Percentiles rank a stretch among this genome's conserved stretches.
These are phyloP conservation scores for Pontederia paniculata DNA, from an alignment of 176 grass and related monocot species.

Conservation along the genomic window DNA sequence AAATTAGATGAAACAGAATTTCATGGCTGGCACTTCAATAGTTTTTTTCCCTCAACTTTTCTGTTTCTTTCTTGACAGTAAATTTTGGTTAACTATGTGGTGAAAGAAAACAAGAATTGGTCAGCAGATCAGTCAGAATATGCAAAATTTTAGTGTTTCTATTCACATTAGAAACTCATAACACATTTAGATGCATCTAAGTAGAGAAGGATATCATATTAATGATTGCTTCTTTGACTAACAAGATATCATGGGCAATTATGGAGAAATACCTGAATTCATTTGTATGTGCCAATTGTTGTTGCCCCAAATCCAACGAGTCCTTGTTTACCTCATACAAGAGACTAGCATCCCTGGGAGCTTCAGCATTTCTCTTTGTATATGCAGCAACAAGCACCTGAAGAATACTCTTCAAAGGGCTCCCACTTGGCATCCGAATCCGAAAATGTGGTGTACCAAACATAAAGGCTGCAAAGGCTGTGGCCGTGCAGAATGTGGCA, in stretches of 20 bases:
- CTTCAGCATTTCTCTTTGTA: slow-evolving; percentile 18
- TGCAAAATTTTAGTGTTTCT: too few relatives aligned
- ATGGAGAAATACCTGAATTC: slow-evolving; percentile 29
- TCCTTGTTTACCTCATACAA: slow-evolving; percentile 44
- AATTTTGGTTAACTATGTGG: too few relatives aligned
- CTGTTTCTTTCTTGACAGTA: too few relatives aligned
- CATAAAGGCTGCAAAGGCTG: slow-evolving; percentile 41
- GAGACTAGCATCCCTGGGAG: slow-evolving; percentile 19
- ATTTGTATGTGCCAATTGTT: slow-evolving; percentile 35
- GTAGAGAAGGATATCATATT: background rate
- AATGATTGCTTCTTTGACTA: background rate
- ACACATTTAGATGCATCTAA: background rate
- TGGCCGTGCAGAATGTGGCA: slow-evolving; percentile 43
- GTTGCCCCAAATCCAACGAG: slow-evolving; percentile 15
- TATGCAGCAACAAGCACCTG: slow-evolving; percentile 48
- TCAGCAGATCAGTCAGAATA: too few relatives aligned
- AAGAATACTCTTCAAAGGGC: slow-evolving; percentile 42
- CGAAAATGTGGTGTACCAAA: slow-evolving; percentile 44
- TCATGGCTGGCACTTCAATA: too few relatives aligned
- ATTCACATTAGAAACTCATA: too few relatives aligned
- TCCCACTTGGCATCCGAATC: slow-evolving; percentile 39
- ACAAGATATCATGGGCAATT: background rate
- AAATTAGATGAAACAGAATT: too few relatives aligned
- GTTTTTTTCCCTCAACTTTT: too few relatives aligned
- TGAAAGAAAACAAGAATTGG: too few relatives aligned